Base-by-base conservation (phyloP, 1,284 basidiomycete genomes). In the Austropuccinia psidii region DNA sequence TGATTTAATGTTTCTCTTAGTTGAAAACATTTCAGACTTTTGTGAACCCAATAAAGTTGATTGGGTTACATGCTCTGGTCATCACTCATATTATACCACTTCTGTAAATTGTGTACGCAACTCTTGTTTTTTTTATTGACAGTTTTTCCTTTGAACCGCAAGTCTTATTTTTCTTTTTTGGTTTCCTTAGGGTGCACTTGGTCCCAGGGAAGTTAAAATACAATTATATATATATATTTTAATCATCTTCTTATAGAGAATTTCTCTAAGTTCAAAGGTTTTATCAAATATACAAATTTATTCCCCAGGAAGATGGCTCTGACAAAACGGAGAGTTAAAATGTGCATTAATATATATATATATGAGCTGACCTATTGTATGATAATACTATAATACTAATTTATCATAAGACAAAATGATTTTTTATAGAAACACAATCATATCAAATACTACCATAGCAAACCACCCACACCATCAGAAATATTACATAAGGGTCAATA, bases 101-200 rank as follows among this genome's bases (percentile, higher is more conserved):
- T 72, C 68, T 15, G 68, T 72, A 6, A 72, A 61, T 39, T 72
- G 68, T 55, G 68, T 72, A 39, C 15, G 68, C 3, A 49, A n/a
- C n/a, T 15, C 4, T 3, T 29, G 27, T 19, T 21, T 29, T 29
- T 43, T 6, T 8, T 57, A 31, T 24, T 35, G 33, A 9, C 41
- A 45, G n/a, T 45, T 45, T 17, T 8, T 1, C 13, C 35, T 21
- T 37, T 7, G n/a, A 27, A 27, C 33, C n/a, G 15, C 29, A 24
- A 24, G 47, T 19, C 19, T 21, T 72, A 21, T 50, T 33, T 37
- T 39, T 7, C 19, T 17, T 21, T 35, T 27, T 70, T 54, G 43
- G 24, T 29, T n/a, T 8, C 11, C 19, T 35, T 37, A 72, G 68
- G 68, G 68, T 13, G 68, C 57, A 21, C 47, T 72, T 31, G 68